These are phyloP conservation scores for Epichloe baconii DNA, from an alignment of 2,329 filamentous ascomycete species.

Conservation along the genomic window DNA sequence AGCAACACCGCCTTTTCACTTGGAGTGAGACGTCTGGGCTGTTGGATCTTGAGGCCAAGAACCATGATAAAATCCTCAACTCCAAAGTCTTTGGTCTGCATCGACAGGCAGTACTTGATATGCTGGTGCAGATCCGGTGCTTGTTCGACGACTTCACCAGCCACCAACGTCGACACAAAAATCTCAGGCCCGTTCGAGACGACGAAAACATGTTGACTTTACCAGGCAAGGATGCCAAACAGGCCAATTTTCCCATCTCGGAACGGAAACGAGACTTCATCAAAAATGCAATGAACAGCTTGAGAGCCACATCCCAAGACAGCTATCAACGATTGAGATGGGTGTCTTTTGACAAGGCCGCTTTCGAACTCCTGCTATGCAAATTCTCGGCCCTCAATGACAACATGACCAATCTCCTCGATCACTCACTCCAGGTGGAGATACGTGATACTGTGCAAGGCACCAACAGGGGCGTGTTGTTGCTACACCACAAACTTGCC, in stretches of 20 bases:
- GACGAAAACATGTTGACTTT: slow-evolving; percentile 20
- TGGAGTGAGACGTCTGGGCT: slow-evolving; percentile 37
- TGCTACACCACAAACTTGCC: slow-evolving; percentile 32
- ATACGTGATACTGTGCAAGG: slow-evolving; percentile 34
- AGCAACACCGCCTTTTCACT: slow-evolving; percentile 35
- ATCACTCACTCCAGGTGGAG: slow-evolving; percentile 32
- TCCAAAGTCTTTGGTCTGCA: slow-evolving; percentile 36
- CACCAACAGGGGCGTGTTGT: slow-evolving; percentile 32
- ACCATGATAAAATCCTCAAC: slow-evolving; percentile 27
- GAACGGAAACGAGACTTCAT: slow-evolving; percentile 28
- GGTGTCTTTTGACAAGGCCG: slow-evolving; percentile 32
- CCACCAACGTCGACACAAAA: slow-evolving; percentile 26
- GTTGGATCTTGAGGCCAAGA: slow-evolving; percentile 28
- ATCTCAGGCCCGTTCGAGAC: slow-evolving; percentile 22
- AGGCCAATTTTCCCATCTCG: slow-evolving; percentile 31
- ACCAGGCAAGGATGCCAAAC: slow-evolving; percentile 30
- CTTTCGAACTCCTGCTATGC: slow-evolving; percentile 30
- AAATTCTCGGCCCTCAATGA: slow-evolving; percentile 33
- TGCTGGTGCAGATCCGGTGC: slow-evolving; percentile 33
- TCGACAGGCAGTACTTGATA: slow-evolving; percentile 34
- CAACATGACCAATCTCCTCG: slow-evolving; percentile 33
- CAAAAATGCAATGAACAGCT: slow-evolving; percentile 27
- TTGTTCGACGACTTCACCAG: slow-evolving; percentile 33
- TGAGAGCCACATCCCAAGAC: slow-evolving; percentile 24
- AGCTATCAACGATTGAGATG: slow-evolving; percentile 25